Evolutionary conservation across 2,329 filamentous ascomycete species (phyloP).

Genomic region (Alternaria postmessia): DNA sequence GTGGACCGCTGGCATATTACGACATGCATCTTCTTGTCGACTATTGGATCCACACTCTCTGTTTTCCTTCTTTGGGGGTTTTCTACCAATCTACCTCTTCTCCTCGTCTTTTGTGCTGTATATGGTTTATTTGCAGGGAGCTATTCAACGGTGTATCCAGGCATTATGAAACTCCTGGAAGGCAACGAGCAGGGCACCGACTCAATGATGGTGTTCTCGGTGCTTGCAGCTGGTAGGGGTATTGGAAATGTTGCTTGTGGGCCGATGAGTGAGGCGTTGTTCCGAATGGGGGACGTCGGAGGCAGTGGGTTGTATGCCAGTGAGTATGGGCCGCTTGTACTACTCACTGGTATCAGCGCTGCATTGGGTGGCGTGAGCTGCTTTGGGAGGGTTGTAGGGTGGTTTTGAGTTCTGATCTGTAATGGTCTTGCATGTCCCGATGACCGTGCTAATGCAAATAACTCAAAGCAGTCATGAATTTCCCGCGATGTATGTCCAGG

Average conservation of each 20-base stretch:
- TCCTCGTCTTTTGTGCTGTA: neutral
- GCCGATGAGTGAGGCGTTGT: neutral
- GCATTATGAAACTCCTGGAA: neutral
- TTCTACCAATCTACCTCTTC: neutral
- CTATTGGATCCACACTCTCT: neutral
- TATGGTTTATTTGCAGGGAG: neutral
- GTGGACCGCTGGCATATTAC: neutral
- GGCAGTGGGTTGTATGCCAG: neutral
- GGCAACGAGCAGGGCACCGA: neutral
- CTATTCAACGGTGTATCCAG: neutral
- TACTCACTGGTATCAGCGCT: neutral
- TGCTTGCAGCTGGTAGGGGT: fast-evolving
- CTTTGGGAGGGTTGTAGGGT: neutral
- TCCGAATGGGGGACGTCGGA: neutral
- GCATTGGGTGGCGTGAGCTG: neutral
- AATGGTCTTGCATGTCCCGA: neutral
- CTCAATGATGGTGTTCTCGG: neutral
- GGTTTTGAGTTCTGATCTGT: fast-evolving
- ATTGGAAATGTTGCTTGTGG: neutral
- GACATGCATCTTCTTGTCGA: neutral
- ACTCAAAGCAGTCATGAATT: too few relatives aligned
- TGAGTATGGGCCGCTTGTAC: neutral
- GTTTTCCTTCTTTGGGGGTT: neutral
- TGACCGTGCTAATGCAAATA: too few relatives aligned
- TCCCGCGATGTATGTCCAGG: too few relatives aligned